phyloP scores from a whole-genome alignment of 1,139 yeast species.

The Geotrichum candidum region DNA sequence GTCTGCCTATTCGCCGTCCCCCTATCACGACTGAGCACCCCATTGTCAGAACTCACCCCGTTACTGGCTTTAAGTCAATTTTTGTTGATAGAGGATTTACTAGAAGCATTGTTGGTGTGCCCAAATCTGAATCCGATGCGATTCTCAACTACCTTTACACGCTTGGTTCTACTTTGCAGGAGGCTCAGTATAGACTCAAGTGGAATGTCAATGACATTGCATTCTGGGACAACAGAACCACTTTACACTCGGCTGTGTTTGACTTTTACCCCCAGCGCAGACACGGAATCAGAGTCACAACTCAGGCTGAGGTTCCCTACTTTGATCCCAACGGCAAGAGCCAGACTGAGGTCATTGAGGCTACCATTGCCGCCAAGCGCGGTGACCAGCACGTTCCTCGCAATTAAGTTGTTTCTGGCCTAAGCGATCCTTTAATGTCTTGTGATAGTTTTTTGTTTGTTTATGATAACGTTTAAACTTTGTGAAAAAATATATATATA shows the following conservation, averaged over 20 bases:
- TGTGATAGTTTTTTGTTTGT: no score
- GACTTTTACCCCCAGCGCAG: slow-evolving; percentile 34
- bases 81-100: slow-evolving; percentile 40
- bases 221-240: slow-evolving; percentile 35
- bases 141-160: slow-evolving; percentile 41
- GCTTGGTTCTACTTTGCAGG: slow-evolving; percentile 41
- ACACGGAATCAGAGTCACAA: slow-evolving; percentile 56
- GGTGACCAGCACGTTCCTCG: background rate
- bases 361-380: background rate
- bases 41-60: slow-evolving; percentile 44
- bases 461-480: no score
- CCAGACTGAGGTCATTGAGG: slow-evolving; percentile 41
- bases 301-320: slow-evolving; percentile 51
- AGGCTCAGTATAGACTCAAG: slow-evolving; percentile 40
- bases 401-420: background rate
- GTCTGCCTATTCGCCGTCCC: slow-evolving; percentile 19
- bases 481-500: no score
- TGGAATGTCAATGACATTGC: slow-evolving; percentile 58
- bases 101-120: slow-evolving; percentile 39
- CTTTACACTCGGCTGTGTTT: slow-evolving; percentile 30
- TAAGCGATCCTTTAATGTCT: no score
- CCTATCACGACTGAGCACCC: slow-evolving; percentile 38
- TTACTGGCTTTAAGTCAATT: slow-evolving; percentile 44
- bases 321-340: slow-evolving; percentile 49
- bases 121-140: slow-evolving; percentile 33